Evolutionary conservation across 78 protist species (phyloP).

Genomic region (Emiliania huxleyi): DNA sequence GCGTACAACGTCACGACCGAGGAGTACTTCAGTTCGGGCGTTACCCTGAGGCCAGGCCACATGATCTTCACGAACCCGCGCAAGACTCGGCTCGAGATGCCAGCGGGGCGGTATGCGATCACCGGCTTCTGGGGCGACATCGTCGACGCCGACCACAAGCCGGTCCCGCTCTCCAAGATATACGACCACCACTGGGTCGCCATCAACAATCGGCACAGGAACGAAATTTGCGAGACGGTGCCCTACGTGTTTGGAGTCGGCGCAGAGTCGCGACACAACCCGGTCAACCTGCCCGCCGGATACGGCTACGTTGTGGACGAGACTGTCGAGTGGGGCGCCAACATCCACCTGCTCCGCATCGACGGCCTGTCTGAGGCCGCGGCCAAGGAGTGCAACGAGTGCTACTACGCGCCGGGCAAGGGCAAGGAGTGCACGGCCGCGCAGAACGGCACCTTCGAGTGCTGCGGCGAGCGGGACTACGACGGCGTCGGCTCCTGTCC

Average conservation of each 20-base stretch:
- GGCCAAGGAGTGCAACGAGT: slow-evolving; percentile 9
- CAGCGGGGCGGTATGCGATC: background rate
- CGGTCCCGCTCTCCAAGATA: background rate
- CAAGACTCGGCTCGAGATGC: background rate
- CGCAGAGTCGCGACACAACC: background rate
- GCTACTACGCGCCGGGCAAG: background rate
- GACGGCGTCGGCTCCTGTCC: background rate
- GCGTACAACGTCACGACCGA: too few species aligned
- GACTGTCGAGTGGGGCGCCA: background rate
- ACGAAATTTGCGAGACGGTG: background rate
- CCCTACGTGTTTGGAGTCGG: background rate
- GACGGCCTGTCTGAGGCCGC: background rate
- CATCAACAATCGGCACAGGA: background rate
- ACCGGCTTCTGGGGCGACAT: background rate
- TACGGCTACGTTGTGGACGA: background rate
- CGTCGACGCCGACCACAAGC: background rate
- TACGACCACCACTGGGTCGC: slow-evolving; percentile 13
- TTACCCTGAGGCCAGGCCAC: background rate
- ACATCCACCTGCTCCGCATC: background rate
- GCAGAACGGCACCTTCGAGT: background rate
- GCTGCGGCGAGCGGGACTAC: background rate
- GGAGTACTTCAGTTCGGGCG: too few species aligned
- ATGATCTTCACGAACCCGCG: background rate
- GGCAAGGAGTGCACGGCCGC: background rate
- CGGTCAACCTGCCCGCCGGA: background rate